Conservation (phyloP, 148 eudicot genomes). For the Selenicereus undatus region DNA sequence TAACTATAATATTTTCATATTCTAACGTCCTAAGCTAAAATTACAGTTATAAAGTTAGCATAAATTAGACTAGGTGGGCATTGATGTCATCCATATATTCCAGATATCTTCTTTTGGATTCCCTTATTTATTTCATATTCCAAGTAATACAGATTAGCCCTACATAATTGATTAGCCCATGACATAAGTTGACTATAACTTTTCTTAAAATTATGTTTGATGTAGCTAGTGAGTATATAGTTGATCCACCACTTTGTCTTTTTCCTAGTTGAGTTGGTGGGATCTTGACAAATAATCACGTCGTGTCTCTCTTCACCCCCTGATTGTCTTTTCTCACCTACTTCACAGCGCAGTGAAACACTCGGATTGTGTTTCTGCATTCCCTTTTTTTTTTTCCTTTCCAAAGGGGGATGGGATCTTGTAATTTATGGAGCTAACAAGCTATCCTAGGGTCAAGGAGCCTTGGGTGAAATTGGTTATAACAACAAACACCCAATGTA, state of each 20-base stretch:
- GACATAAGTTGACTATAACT: background rate
- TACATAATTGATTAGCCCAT: background rate
- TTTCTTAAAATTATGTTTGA: background rate
- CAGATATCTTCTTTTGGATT: constrained; percentile 9
- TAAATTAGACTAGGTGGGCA: background rate
- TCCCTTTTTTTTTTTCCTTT: no score
- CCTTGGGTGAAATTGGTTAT: no score
- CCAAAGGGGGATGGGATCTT: no score
- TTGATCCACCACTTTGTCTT: constrained; percentile 10
- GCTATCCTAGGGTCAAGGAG: no score
- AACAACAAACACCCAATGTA: no score
- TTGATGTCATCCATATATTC: background rate
- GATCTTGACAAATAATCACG: background rate
- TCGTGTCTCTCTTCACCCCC: background rate
- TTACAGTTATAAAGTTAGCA: no score
- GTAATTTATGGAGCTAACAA: no score
- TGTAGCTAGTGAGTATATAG: background rate
- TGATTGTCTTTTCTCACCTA: constrained; percentile 11
- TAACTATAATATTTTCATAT: no score
- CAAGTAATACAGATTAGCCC: background rate
- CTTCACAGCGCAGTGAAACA: background rate
- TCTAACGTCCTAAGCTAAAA: no score
- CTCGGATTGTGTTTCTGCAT: background rate
- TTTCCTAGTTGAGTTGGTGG: constrained; percentile 3
- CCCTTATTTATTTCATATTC: background rate